These are phyloP conservation scores for Poa annua DNA, from an alignment of 176 grass and related monocot species.

Conservation along the genomic window DNA sequence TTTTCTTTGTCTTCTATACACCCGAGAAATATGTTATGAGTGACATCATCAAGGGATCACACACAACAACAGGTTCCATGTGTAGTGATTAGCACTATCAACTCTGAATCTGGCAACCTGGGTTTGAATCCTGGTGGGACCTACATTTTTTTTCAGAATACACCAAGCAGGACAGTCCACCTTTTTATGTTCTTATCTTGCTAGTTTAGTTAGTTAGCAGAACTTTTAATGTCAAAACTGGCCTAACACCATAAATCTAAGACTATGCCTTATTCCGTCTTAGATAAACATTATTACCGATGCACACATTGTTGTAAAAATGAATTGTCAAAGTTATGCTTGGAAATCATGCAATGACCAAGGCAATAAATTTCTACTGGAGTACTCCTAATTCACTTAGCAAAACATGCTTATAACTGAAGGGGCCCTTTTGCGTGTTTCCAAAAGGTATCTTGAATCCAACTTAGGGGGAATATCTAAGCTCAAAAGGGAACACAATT, in stretches of 20 bases:
- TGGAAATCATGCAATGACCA: background rate
- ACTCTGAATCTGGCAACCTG: slow-evolving; percentile 99
- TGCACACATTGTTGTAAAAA: background rate
- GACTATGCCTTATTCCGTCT: background rate
- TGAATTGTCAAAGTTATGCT: background rate
- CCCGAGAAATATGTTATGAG: background rate
- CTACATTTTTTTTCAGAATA: slow-evolving; percentile 32
- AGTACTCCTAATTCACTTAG: no score
- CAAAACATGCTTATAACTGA: no score
- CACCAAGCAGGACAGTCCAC: background rate
- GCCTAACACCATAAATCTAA: background rate
- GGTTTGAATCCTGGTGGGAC: slow-evolving; percentile 93
- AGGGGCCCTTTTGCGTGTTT: no score
- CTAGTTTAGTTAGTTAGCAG: background rate
- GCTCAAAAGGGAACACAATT: no score
- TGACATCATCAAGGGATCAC: background rate
- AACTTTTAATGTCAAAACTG: background rate
- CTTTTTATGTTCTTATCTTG: background rate
- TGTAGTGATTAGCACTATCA: slow-evolving; percentile 99
- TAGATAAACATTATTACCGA: background rate
- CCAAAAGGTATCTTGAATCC: no score
- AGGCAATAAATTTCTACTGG: no score
- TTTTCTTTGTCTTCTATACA: background rate
- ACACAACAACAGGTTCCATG: slow-evolving; percentile 25
- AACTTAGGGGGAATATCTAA: no score